Evolutionary conservation across 208 protist genomes (phyloP).

Genomic region (Leishmania braziliensis): DNA sequence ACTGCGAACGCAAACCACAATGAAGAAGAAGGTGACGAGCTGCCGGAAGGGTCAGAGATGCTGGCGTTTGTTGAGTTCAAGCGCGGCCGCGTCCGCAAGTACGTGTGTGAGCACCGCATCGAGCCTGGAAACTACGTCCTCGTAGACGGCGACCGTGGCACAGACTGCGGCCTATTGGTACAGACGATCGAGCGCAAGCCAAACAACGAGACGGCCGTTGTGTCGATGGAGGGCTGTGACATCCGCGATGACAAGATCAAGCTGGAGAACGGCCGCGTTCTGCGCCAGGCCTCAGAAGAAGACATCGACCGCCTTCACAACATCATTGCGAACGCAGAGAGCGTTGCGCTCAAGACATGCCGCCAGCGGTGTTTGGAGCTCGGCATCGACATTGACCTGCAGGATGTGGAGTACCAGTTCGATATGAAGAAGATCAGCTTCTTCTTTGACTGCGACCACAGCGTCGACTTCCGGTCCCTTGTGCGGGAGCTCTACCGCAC

Average conservation of each 20-base stretch:
- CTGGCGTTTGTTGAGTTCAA: slow-evolving; percentile 91
- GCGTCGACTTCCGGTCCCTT: slow-evolving; percentile 89
- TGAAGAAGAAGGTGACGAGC: slow-evolving; percentile 22
- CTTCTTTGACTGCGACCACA: slow-evolving; percentile 90
- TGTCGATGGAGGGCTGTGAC: slow-evolving; percentile 75
- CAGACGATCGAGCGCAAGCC: slow-evolving; percentile 48
- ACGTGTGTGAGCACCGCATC: slow-evolving; percentile 56
- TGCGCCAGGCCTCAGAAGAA: slow-evolving; percentile 68
- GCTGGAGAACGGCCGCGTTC: slow-evolving; percentile 73
- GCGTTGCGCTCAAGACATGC: slow-evolving; percentile 87
- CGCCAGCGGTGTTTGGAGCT: slow-evolving; percentile 78
- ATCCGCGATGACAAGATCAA: slow-evolving; percentile 77
- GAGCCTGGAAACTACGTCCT: slow-evolving; percentile 83
- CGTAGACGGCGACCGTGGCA: slow-evolving; percentile 88
- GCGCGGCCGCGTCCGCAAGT: slow-evolving; percentile 76
- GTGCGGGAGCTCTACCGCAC: slow-evolving; percentile 89
- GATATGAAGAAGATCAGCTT: slow-evolving; percentile 94
- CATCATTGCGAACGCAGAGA: slow-evolving; percentile 76
- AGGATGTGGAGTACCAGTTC: slow-evolving; percentile 93
- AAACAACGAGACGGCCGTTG: slow-evolving; percentile 47
- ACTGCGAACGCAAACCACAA: not conserved
- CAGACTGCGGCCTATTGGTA: slow-evolving; percentile 85
- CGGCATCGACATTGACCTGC: slow-evolving; percentile 78
- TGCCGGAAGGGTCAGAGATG: slow-evolving; percentile 32
- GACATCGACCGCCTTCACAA: slow-evolving; percentile 82